Base-by-base conservation (phyloP, 352 stramenopile species). In the Thalassiosira livingstoniorum region DNA sequence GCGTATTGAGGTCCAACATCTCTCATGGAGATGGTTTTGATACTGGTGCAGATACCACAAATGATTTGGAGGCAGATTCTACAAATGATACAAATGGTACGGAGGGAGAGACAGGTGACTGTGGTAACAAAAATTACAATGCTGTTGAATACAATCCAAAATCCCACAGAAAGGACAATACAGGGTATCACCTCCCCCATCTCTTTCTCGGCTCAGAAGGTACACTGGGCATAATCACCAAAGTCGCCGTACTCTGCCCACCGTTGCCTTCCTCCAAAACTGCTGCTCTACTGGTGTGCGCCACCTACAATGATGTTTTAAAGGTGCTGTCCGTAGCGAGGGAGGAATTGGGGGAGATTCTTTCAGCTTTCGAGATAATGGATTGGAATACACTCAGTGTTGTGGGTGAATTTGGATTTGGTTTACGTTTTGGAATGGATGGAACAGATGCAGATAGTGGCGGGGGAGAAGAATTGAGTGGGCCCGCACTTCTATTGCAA, bases 171-270 rank as follows among this genome's bases (percentile, higher is more conserved):
- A 99, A 99, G 92, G 97, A 99, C 90, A 99, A 99, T 91, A 98
- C 96, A 18, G 97, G 97, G 4, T 99, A 99, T 80, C 94, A 98
- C 77, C 80, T 99, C 0, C 98, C 98, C 87, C 97, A 99, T 84
- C 88, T 99, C 37, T 98, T 99, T 75, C 97, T 99, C 60, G 97
- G 97, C 5, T 95, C 95, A 11, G 97, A 99, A 82, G 97, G 97
- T 25, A 99, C 97, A 18, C 88, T 99, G 4, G 97, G 97, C 27
- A 88, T 99, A 18, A 91, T 99, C 32, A 99, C 97, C 0, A 96
- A 96, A 71, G 93, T 98, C 11, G 92, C 95, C n/a, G 87, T 94
- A 4, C 62, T 70, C 10, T 96, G 80, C 91, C 96, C 63, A 88
- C 87, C 42, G 64, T 85, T 87, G 86, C 96, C 75, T 83, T 88